Conservation (phyloP, 192 early-diverging fungal species). For the Gamsiella multidivaricata region DNA sequence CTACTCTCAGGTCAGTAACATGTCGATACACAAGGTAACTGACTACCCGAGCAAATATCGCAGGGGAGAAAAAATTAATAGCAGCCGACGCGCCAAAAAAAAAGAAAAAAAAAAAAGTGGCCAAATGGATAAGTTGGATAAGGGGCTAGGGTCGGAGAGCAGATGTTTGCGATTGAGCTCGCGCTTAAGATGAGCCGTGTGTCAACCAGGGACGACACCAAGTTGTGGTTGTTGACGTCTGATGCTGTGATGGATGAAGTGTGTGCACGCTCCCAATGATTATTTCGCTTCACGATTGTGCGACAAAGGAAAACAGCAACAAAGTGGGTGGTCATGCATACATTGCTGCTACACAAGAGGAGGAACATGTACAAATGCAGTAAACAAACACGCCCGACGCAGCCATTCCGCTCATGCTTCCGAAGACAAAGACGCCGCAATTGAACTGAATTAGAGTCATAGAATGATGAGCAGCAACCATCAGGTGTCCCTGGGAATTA, state of each 20-base stretch:
- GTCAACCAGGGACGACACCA: background rate
- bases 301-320: conserved; percentile 2
- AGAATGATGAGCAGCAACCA: background rate
- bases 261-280: background rate
- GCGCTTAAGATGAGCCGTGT: background rate
- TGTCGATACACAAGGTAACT: background rate
- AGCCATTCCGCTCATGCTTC: background rate
- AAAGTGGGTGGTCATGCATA: conserved; percentile 1
- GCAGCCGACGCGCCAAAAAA: conserved; percentile 37
- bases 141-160: background rate
- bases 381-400: conserved; percentile 10
- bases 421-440: background rate
- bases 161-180: too few species aligned
- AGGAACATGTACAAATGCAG: conserved; percentile 8
- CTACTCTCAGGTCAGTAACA: background rate
- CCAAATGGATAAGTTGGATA: too few species aligned
- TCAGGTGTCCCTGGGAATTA: too few species aligned
- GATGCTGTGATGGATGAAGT: background rate
- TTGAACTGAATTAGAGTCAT: background rate
- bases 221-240: background rate
- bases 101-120: conserved; percentile 18
- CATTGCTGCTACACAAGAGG: background rate
- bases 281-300: conserved; percentile 10
- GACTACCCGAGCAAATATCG: conserved; percentile 8
- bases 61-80: too few species aligned